Evolutionary conservation across 2,329 filamentous ascomycete genomes (phyloP), one percentile per base, ranked within the genome.

Genomic region (Fusarium sp.): DNA sequence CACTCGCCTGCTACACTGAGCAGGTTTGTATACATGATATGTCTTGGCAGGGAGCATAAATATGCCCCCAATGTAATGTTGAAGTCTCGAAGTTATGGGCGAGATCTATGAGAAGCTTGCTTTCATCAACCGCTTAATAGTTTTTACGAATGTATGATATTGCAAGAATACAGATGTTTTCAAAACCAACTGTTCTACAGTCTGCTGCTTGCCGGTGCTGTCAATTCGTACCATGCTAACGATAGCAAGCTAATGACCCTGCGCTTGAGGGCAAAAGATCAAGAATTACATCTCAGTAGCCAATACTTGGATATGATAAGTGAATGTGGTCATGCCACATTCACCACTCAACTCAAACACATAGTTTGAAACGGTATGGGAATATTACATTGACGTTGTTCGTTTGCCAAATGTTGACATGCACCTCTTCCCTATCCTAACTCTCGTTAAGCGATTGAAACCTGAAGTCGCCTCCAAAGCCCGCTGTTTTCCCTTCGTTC

Each of bases 121-220:
- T 66, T 26, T 30, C 49, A 46, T 35, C 18, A 35, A 35, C 44
- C 57, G 50, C 38, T 41, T 66, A 68, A 64, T 73, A 63, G 20
- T 73, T 46, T 49, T 65, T 62, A 71, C 53, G 69, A 71, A 60
- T 71, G 23, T 68, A 71, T 55, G 69, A 71, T 60, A 58, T 37
- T 67, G 32, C 52, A 35, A 35, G 4, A 69, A 62, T 53, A 38
- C 27, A 33, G n/a, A 26, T 30, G 30, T 14, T 44, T 38, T 33
- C 2, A 44, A 62, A 14, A 12, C 23, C 23, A 17, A 3, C 8
- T 33, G 8, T 5, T n/a, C 20, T 46, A n/a, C 7, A 23, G 12
- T 4, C 17, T 26, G 9, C 37, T 23, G 32, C n/a, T 48, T 18
- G 14, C 20, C n/a, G 27, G 33, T 6, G 26, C 14, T 52, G 26